phyloP scores from a whole-genome alignment of 1,139 yeast species.

The Pichia sp. region DNA sequence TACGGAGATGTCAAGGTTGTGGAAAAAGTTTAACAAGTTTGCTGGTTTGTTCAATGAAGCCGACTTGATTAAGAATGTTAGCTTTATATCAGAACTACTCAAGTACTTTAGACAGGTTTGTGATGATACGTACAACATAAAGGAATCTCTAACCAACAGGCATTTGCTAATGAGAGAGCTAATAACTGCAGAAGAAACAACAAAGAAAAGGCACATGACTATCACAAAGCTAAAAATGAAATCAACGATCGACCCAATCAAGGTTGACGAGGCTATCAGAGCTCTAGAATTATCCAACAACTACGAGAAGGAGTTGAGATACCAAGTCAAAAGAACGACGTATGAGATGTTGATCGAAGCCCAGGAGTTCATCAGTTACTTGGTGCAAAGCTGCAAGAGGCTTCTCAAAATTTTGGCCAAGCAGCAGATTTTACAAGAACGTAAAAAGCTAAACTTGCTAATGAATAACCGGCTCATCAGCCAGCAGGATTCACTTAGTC shows the following conservation, averaged over 20 bases:
- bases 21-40: slow-evolving; percentile 73
- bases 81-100: slow-evolving; percentile 70
- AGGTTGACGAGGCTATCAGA: slow-evolving; percentile 85
- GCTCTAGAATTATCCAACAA: slow-evolving; percentile 77
- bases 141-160: slow-evolving; percentile 88
- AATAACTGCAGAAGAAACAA: slow-evolving; percentile 68
- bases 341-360: slow-evolving; percentile 80
- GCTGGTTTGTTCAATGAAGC: slow-evolving; percentile 70
- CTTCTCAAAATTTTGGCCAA: slow-evolving; percentile 59
- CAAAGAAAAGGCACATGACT: slow-evolving; percentile 64
- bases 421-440: slow-evolving; percentile 78
- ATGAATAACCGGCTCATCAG: slow-evolving; percentile 71
- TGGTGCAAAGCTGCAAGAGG: slow-evolving; percentile 48
- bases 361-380: slow-evolving; percentile 48
- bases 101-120: slow-evolving; percentile 66
- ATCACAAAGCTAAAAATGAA: slow-evolving; percentile 74
- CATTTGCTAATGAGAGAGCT: slow-evolving; percentile 89
- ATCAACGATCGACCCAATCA: slow-evolving; percentile 74
- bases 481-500: slow-evolving; percentile 68
- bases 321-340: slow-evolving; percentile 76
- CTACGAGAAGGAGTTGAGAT: slow-evolving; percentile 66
- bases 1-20: slow-evolving; percentile 69
- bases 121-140: slow-evolving; percentile 78
- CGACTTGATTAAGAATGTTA: slow-evolving; percentile 66
- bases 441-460: slow-evolving; percentile 71